phyloP scores from a whole-genome alignment of 2,329 filamentous ascomycete genomes.

The Graphilbum sp. region DNA sequence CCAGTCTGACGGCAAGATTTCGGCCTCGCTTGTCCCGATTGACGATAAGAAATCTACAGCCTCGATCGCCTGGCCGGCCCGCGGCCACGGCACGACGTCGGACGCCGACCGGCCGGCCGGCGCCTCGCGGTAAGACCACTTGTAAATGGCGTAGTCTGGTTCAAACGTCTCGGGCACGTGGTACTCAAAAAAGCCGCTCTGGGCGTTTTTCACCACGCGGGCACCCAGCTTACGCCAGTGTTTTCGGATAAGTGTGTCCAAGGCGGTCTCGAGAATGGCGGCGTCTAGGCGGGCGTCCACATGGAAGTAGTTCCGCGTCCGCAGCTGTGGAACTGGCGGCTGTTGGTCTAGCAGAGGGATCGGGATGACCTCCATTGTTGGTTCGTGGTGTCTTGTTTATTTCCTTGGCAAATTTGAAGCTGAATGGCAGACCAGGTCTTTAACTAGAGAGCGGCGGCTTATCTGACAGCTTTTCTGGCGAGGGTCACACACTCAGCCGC shows the following conservation, averaged over 20 bases:
- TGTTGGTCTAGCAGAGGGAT: no score
- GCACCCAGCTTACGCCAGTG: conserved; percentile 5
- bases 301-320: conserved; percentile 3
- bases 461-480: no score
- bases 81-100: background rate
- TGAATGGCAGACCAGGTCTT: no score
- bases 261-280: background rate
- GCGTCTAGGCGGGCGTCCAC: conserved; percentile 1
- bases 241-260: conserved; percentile 3
- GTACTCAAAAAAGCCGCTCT: background rate
- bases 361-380: no score
- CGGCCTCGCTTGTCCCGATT: background rate
- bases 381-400: no score
- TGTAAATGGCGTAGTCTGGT: background rate
- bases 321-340: no score
- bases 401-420: no score
- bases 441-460: no score
- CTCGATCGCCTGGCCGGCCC: background rate
- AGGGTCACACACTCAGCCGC: no score
- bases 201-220: background rate
- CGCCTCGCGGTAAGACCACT: background rate
- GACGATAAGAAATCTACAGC: background rate
- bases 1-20: conserved; percentile 2
- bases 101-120: background rate
- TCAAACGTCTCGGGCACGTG: conserved; percentile 2